phyloP scores from a whole-genome alignment of 192 early-diverging fungal genomes.

The Glomus cerebriforme region DNA sequence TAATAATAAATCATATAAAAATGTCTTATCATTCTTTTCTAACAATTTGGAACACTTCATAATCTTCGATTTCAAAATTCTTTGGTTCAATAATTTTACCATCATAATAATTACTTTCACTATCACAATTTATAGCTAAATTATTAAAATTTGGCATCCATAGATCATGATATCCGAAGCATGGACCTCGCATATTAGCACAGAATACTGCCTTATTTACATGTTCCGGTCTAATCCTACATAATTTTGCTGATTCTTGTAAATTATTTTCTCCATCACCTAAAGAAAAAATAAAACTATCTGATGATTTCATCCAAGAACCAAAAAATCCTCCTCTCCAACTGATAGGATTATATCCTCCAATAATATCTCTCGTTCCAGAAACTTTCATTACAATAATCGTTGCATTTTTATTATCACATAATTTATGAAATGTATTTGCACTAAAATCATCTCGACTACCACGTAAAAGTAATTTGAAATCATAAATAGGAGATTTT shows the following conservation, averaged over 20 bases:
- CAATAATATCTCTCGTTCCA: slow-evolving; percentile 2
- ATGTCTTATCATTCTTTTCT: background rate
- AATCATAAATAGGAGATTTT: background rate
- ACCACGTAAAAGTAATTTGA: slow-evolving; percentile 13
- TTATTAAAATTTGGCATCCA: slow-evolving; percentile 22
- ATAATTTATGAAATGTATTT: slow-evolving; percentile 7
- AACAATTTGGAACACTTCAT: slow-evolving; percentile 27
- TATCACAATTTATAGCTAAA: background rate
- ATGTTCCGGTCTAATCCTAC: background rate
- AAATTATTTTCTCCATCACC: slow-evolving; percentile 6
- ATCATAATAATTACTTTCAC: background rate
- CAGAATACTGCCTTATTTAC: background rate
- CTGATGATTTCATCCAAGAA: background rate
- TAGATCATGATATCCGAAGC: slow-evolving; percentile 16
- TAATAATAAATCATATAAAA: too few relatives aligned
- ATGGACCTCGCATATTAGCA: slow-evolving; percentile 1
- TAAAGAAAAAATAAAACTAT: slow-evolving; percentile 29
- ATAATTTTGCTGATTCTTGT: background rate
- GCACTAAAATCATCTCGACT: slow-evolving; percentile 19
- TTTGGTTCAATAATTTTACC: background rate
- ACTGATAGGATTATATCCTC: slow-evolving; percentile 21
- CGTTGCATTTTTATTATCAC: slow-evolving; percentile 14
- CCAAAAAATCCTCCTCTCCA: slow-evolving; percentile 12
- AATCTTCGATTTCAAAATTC: slow-evolving; percentile 12
- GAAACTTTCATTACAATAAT: slow-evolving; percentile 7